Percentiles rank a stretch among this genome's conserved stretches.
These are phyloP conservation scores for Paspalum vaginatum DNA, from an alignment of 176 grass and related monocot species.

Conservation along the genomic window DNA sequence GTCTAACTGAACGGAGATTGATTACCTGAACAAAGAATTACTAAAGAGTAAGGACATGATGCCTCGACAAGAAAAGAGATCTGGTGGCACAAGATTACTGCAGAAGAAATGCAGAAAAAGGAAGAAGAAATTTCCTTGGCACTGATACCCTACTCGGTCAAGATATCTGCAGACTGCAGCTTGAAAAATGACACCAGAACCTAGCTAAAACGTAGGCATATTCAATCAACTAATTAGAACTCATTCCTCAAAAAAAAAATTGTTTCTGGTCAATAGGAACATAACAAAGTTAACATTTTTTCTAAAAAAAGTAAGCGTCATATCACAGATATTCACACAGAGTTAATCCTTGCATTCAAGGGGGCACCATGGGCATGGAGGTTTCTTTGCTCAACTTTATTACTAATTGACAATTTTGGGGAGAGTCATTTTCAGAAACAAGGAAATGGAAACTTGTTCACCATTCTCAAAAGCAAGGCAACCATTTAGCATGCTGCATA, in stretches of 20 bases:
- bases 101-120: not conserved
- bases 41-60: conserved; percentile 11
- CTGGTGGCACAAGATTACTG: not conserved
- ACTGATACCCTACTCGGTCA: conserved; percentile 93
- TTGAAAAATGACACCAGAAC: conserved; percentile 53
- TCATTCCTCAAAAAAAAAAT: not conserved
- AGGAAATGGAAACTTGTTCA: not conserved
- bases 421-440: too few relatives aligned
- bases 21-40: conserved; percentile 70
- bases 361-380: not conserved
- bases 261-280: not conserved
- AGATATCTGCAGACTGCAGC: conserved; percentile 74
- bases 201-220: not conserved
- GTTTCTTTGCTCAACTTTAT: conserved; percentile 6
- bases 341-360: not conserved
- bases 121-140: conserved; percentile 68
- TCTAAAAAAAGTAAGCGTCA: not conserved
- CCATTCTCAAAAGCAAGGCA: not conserved
- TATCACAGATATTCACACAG: not conserved
- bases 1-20: conserved; percentile 95
- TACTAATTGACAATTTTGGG: too few relatives aligned
- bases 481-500: not conserved
- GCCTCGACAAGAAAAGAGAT: not conserved
- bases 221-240: not conserved
- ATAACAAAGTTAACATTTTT: not conserved